Base-by-base conservation (phyloP, 768 basidiomycete genomes). In the Hydnomerulius pinastri region DNA sequence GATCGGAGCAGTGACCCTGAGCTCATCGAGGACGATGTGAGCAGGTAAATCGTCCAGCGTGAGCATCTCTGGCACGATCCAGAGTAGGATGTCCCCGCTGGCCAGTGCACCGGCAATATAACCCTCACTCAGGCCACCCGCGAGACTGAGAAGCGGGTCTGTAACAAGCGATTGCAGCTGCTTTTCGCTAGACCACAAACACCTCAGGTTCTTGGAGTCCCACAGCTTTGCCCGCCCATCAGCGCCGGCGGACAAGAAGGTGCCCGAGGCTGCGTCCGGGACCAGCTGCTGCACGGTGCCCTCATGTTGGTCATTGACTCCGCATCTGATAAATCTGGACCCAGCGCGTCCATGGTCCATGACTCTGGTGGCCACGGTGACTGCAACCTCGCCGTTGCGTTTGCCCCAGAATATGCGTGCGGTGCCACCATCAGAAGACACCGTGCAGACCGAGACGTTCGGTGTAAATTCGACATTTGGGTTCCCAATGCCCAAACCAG, bases 151-250 rank as follows among this genome's bases (percentile, higher is more conserved):
- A 55, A 76, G 81, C 2, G 80, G 66, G 55, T 86, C 83, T 2
- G 73, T 68, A 2, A 77, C 57, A 12, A 74, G 63, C 10, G 65
- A 63, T 27, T 60, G 54, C 2, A 53, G 48, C 15, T 71, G 71
- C 20, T 58, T 62, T 15, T 74, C 67, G 17, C 83, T 87, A 1
- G 81, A 77, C 89, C 88, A 92, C 18, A 85, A 44, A 51, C 83
- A 85, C n/a, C 53, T 57, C 12, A 81, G 64, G 4, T 68, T 69
- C 55, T 75, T 79, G 13, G 77, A 68, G 50, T 86, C 78, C 91
- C 91, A 92, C 3, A 93, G 54, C 63, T 91, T 92, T 56, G 89
- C 76, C 20, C 71, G 67, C 0, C 88, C 88, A 56, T 92, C 88
- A 1, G 71, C 62, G 5, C 79, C 82, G 1, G 72, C 83, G 4